These are phyloP conservation scores for Pulveroboletus sp. DNA, from an alignment of 768 basidiomycete species.

Conservation along the genomic window DNA sequence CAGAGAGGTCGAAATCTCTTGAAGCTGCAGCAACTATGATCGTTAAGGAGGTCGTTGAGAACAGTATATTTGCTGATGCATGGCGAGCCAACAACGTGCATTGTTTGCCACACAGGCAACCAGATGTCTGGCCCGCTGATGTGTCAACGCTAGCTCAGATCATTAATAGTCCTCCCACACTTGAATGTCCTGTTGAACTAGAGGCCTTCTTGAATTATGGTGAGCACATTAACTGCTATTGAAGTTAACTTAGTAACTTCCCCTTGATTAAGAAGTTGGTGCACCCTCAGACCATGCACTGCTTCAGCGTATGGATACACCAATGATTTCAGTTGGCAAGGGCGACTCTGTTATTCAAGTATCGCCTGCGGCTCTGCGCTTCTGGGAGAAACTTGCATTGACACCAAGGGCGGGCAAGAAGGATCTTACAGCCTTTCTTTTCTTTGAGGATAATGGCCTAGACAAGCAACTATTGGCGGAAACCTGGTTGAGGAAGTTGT, in stretches of 20 bases:
- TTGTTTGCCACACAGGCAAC: conserved; percentile 9
- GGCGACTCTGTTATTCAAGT: conserved; percentile 66
- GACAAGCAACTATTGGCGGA: conserved; percentile 46
- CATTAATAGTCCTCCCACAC: conserved; percentile 27
- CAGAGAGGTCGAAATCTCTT: conserved; percentile 62
- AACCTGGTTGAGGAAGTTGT: conserved; percentile 54
- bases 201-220: conserved; percentile 40
- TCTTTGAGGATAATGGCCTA: conserved; percentile 59
- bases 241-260: background rate
- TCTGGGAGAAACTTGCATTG: conserved; percentile 84
- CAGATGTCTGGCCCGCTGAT: conserved; percentile 58
- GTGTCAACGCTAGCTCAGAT: conserved; percentile 42
- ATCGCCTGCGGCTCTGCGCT: conserved; percentile 64
- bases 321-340: conserved; percentile 63
- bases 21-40: conserved; percentile 63
- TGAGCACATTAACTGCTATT: conserved; percentile 14
- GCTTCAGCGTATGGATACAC: conserved; percentile 41
- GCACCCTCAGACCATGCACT: conserved; percentile 5
- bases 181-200: conserved; percentile 42
- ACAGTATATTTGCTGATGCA: conserved; percentile 59
- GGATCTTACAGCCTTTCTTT: conserved; percentile 60
- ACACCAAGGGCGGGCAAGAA: conserved; percentile 67
- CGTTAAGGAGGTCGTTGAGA: conserved; percentile 70
- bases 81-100: conserved; percentile 46
- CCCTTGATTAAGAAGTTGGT: background rate